Evolutionary conservation across 129 eudicot genomes (phyloP), one percentile per base, ranked within the genome.

Genomic region (Saussurea involucrata): DNA sequence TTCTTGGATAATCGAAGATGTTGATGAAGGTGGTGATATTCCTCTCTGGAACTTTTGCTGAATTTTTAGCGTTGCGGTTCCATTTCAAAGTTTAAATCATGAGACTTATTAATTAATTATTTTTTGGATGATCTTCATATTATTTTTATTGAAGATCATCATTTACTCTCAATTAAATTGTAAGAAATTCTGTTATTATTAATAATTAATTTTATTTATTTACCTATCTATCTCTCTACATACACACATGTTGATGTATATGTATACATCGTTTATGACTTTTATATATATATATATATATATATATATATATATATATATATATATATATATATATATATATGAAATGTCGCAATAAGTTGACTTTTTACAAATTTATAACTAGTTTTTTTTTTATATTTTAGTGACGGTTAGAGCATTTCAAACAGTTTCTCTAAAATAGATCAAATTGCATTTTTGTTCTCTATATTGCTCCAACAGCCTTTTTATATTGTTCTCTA

Each of bases 11-110:
- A 58, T 80, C 33, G 87, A 88, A 55, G 84, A 80, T 42, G 80
- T 65, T 32, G 77, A 79, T 10, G 83, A 80, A 34, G 95, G 84
- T 80, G 80, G 76, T 3, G 97, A 90, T 72, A 83, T 93, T 67
- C 87, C 86, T 6, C 86, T 93, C 5, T 93, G 98, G 98, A 89
- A 85, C 88, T 93, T 93, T 77, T 84, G 91, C 84, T 93, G 84
- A 88, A 61, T 68, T 57, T 80, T 81, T 74, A 55, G 64, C 58
- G 84, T 75, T 28, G 27, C 21, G 12, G 84, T 68, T 80, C 69
- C 75, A 73, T 58, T 69, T 46, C n/a, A 32, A 55, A 73, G 7
- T 17, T 28, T 2, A 25, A 25, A 72, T 55, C 15, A 10, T n/a
- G n/a, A 24, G 37, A 57, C 8, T 40, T 81, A 42, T 61, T 63